Percentiles rank a stretch among this genome's conserved stretches.
Conservation (phyloP, 2,329 filamentous ascomycete species). For the Scedosporium apiospermum region DNA sequence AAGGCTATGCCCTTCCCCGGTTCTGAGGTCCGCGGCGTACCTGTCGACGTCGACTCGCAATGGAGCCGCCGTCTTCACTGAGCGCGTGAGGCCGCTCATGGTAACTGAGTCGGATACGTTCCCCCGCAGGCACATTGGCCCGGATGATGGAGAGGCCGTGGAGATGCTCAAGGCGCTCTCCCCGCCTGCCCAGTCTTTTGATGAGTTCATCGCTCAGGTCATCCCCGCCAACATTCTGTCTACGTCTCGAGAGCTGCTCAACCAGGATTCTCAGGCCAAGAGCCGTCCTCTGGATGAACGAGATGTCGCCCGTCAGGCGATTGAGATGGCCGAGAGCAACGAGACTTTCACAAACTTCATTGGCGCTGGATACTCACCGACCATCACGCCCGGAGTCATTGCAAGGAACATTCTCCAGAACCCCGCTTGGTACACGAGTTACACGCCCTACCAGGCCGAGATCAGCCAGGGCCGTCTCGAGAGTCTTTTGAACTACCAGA, state of each 20-base stretch:
- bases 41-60: background rate
- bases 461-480: slow-evolving; percentile 92
- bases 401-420: slow-evolving; percentile 88
- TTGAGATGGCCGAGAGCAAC: slow-evolving; percentile 25
- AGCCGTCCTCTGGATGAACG: slow-evolving; percentile 47
- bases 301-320: slow-evolving; percentile 38
- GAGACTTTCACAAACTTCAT: slow-evolving; percentile 57
- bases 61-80: background rate
- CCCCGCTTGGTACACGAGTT: slow-evolving; percentile 95
- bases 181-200: slow-evolving; percentile 62
- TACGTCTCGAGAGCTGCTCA: slow-evolving; percentile 30
- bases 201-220: slow-evolving; percentile 78
- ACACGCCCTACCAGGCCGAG: slow-evolving; percentile 94
- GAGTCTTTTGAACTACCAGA: slow-evolving; percentile 92
- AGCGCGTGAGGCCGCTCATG: slow-evolving; percentile 7
- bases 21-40: background rate
- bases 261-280: slow-evolving; percentile 48
- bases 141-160: slow-evolving; percentile 56
- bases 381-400: slow-evolving; percentile 81
- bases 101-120: slow-evolving; percentile 33
- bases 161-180: slow-evolving; percentile 75
- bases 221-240: slow-evolving; percentile 66
- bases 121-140: slow-evolving; percentile 78
- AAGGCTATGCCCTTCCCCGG: background rate
- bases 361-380: slow-evolving; percentile 80